Conservation (phyloP, 2,329 filamentous ascomycete species). For the Paramyrothecium sp. region DNA sequence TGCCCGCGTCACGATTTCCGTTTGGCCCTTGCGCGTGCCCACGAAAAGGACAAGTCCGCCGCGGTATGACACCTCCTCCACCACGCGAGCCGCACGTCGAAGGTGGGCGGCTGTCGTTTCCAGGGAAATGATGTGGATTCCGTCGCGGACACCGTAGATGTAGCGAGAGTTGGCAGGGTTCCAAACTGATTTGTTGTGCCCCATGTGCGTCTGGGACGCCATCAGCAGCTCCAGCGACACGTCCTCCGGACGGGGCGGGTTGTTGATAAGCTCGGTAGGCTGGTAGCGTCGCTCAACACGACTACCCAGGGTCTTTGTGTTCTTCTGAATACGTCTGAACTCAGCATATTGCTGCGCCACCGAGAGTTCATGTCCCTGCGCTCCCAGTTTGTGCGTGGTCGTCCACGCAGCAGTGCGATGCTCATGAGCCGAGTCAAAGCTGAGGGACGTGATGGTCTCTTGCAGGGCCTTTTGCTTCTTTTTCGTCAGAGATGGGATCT, state of each 20-base stretch:
- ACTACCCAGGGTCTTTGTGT: constrained; percentile 49
- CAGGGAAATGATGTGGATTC: constrained; percentile 89
- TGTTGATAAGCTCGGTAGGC: constrained; percentile 62
- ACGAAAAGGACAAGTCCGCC: constrained; percentile 90
- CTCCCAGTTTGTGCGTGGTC: constrained; percentile 24
- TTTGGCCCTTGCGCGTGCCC: constrained; percentile 81
- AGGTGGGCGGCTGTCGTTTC: constrained; percentile 87
- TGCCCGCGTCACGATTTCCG: constrained; percentile 75
- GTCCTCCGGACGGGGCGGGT: constrained; percentile 75
- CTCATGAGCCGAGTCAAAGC: constrained; percentile 30
- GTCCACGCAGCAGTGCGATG: constrained; percentile 32
- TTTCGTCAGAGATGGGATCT: constrained; percentile 12
- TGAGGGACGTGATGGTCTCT: constrained; percentile 30
- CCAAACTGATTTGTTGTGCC: constrained; percentile 88
- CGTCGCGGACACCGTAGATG: constrained; percentile 86
- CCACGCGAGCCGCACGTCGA: constrained; percentile 87
- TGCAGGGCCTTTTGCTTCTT: constrained; percentile 33
- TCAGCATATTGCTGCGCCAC: constrained; percentile 37
- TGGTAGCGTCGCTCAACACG: constrained; percentile 56
- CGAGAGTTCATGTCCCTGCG: constrained; percentile 33
- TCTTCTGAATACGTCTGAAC: constrained; percentile 35
- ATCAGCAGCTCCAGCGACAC: constrained; percentile 89
- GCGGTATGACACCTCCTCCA: constrained; percentile 78
- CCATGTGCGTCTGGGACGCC: constrained; percentile 83
- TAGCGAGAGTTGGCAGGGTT: constrained; percentile 92